phyloP scores from a whole-genome alignment of 805 yeast species.

The Ogataea saltuana region DNA sequence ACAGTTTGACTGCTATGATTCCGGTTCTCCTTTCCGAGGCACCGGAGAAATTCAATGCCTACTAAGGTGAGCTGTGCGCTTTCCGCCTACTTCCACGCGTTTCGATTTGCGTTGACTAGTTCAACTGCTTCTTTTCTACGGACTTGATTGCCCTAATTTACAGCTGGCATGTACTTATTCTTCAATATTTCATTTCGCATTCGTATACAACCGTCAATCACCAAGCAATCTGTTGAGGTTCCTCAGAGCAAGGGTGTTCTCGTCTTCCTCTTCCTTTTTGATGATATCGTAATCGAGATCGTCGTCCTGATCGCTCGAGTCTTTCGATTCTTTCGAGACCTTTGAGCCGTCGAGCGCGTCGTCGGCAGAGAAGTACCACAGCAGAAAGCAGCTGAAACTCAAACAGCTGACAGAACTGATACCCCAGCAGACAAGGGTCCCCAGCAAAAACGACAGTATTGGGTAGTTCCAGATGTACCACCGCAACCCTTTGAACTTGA shows the following conservation, averaged over 20 bases:
- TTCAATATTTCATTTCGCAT: neutral
- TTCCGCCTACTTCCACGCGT: no score
- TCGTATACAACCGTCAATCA: slow-evolving; percentile 5
- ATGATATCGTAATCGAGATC: slow-evolving; percentile 2
- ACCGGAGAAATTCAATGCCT: slow-evolving; percentile 31
- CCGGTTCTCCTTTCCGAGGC: slow-evolving; percentile 39
- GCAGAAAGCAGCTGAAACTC: slow-evolving; percentile 26
- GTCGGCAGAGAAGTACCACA: slow-evolving; percentile 24
- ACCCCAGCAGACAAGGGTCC: slow-evolving; percentile 41
- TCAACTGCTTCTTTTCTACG: slow-evolving; percentile 2
- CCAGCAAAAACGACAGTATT: slow-evolving; percentile 36
- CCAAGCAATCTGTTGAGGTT: slow-evolving; percentile 8
- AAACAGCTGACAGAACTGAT: slow-evolving; percentile 37
- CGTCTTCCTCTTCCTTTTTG: slow-evolving; percentile 17
- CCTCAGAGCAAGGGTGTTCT: slow-evolving; percentile 3
- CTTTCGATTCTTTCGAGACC: slow-evolving; percentile 1
- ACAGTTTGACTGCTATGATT: slow-evolving; percentile 21
- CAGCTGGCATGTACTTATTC: slow-evolving; percentile 6
- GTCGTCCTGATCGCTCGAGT: slow-evolving; percentile 1
- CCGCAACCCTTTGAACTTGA: slow-evolving; percentile 45
- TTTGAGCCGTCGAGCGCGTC: neutral
- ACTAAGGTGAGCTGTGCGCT: slow-evolving; percentile 10
- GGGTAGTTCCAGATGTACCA: slow-evolving; percentile 42
- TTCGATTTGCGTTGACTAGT: neutral
- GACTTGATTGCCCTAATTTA: neutral